phyloP scores from a whole-genome alignment of 139 green algal species.

The Eudorina sp. region DNA sequence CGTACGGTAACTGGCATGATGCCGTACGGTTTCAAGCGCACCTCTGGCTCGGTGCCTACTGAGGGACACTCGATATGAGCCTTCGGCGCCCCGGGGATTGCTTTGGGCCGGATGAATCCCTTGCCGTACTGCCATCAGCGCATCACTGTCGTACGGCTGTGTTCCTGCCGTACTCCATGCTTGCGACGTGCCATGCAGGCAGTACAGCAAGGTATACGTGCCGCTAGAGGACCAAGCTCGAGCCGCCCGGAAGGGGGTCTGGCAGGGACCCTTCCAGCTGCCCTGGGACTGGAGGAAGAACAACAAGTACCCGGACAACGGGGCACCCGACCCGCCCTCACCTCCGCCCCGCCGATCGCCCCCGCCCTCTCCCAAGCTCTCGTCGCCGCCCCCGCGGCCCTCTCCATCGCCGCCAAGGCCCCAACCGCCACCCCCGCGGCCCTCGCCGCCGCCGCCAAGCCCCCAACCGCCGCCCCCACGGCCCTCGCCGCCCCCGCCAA shows the following conservation, averaged over 20 bases:
- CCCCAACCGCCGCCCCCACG: neutral
- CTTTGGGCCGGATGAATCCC: no score
- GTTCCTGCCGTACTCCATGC: neutral
- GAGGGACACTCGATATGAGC: no score
- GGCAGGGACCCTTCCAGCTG: slow-evolving; percentile 74
- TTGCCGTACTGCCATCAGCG: no score
- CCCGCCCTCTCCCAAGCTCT: neutral
- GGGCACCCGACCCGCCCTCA: neutral
- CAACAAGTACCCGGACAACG: slow-evolving; percentile 15
- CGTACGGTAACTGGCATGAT: no score
- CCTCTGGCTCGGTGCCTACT: no score
- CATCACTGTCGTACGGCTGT: no score
- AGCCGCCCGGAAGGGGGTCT: slow-evolving; percentile 71
- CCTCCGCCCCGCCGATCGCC: neutral
- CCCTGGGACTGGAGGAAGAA: slow-evolving; percentile 73
- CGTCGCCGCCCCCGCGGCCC: neutral
- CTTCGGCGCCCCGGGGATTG: no score
- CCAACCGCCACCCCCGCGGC: neutral
- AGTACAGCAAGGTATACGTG: slow-evolving; percentile 84
- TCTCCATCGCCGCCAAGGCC: no score
- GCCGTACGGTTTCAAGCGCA: no score
- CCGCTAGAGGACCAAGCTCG: slow-evolving; percentile 70
- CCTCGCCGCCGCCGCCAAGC: neutral
- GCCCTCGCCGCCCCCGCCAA: neutral
- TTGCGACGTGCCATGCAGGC: slow-evolving; percentile 62